These are phyloP conservation scores for Skeletonema potamos DNA, from an alignment of 108 stramenopile genomes.

Conservation along the genomic window DNA sequence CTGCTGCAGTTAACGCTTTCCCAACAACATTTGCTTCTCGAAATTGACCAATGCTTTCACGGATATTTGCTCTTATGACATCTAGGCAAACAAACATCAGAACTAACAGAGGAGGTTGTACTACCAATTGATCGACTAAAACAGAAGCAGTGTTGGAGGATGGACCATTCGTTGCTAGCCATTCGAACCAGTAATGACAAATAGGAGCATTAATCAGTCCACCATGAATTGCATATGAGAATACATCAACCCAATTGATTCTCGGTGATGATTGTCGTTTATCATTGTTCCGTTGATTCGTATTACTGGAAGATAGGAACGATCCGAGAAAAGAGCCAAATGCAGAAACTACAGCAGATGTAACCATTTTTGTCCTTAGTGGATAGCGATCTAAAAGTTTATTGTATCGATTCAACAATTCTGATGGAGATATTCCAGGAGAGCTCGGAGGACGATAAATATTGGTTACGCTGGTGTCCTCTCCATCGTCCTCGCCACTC, in stretches of 20 bases:
- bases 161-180: conserved; percentile 37
- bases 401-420: conserved; percentile 38
- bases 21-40: conserved; percentile 24
- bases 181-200: conserved; percentile 46
- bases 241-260: conserved; percentile 47
- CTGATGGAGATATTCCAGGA: conserved; percentile 11
- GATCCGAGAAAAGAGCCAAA: conserved; percentile 37
- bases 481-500: background rate
- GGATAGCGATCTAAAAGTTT: conserved; percentile 37
- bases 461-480: background rate
- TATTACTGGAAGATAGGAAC: conserved; percentile 7
- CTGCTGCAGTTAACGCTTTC: conserved; percentile 27
- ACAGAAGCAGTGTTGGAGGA: conserved; percentile 42
- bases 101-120: conserved; percentile 40
- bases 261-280: conserved; percentile 3
- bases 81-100: conserved; percentile 44
- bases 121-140: conserved; percentile 38
- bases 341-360: conserved; percentile 34
- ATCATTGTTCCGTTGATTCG: background rate
- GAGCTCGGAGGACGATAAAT: background rate
- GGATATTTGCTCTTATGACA: conserved; percentile 33
- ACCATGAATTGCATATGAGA: conserved; percentile 37
- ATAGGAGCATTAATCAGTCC: conserved; percentile 39
- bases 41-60: conserved; percentile 36
- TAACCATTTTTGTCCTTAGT: conserved; percentile 41